Evolutionary conservation across 2,329 filamentous ascomycete species (phyloP), one percentile per base, ranked within the genome.

Genomic region (Ophiosphaerella herpotricha): DNA sequence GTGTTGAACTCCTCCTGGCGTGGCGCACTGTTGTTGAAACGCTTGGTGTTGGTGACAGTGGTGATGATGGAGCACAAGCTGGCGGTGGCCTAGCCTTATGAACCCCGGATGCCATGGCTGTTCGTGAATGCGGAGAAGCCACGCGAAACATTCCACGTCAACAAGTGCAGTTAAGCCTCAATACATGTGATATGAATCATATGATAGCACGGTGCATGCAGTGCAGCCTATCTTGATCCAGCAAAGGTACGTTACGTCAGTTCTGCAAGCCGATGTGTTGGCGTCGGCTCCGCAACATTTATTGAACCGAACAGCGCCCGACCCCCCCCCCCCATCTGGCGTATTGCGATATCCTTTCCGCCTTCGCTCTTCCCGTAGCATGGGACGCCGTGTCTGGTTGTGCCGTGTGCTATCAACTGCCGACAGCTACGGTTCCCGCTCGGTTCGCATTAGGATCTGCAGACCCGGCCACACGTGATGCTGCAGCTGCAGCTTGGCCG

Each of bases 381-480:
- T 35, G 37, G 16, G 31, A 26, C 21, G n/a, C 26, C 9, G 4
- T n/a, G 11, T 24, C 8, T 2, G 12, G 8, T 26, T 29, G 8
- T 31, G 31, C 43, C 23, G 39, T 18, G 14, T n/a, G 21, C 23
- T 47, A 49, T 16, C 39, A 46, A 12, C 43, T 33, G 21, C 38
- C 21, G 29, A 16, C 31, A 8, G 41, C 18, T 18, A 3, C 14
- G 34, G 9, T 49, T 36, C 26, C 32, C 40, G 21, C 37, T 18
- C 7, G 11, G 16, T 26, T 39, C 36, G 21, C 21, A 50, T 33
- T 18, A 48, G 16, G 36, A 42, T 46, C 26, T 24, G 45, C 47
- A 39, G 32, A 49, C 33, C 42, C 48, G 21, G 41, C 34, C 52
- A 37, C 67, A 68, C 67, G 67, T 69, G 62, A 64, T 58, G 50